phyloP scores from a whole-genome alignment of 2,329 filamentous ascomycete species.

The Trichoderma guizhouense region DNA sequence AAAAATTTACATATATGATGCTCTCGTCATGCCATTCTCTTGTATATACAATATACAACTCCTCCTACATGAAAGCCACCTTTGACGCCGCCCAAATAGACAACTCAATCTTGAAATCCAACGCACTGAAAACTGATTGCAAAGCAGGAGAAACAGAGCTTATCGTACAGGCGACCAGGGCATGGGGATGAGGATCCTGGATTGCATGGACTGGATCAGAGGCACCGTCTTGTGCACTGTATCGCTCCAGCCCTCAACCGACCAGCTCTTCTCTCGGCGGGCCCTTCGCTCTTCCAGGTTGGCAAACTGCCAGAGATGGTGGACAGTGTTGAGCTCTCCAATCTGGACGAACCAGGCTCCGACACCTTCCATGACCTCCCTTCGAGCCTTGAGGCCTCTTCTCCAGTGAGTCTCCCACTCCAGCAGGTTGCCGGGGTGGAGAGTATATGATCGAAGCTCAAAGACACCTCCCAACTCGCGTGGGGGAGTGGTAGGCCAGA shows the following conservation, averaged over 20 bases:
- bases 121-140: neutral
- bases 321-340: slow-evolving; percentile 93
- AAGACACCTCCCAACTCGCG: slow-evolving; percentile 89
- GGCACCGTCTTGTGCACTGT: slow-evolving; percentile 98
- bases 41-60: slow-evolving; percentile 20
- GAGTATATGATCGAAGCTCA: slow-evolving; percentile 92
- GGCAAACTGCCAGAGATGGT: slow-evolving; percentile 98
- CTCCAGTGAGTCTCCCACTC: slow-evolving; percentile 99
- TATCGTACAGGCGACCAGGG: slow-evolving; percentile 92
- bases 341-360: slow-evolving; percentile 99
- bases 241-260: slow-evolving; percentile 90
- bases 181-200: slow-evolving; percentile 87
- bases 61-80: slow-evolving; percentile 26
- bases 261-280: slow-evolving; percentile 91
- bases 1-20: neutral
- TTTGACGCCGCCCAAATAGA: slow-evolving; percentile 21
- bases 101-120: neutral
- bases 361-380: slow-evolving; percentile 97
- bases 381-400: slow-evolving; percentile 80
- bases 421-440: slow-evolving; percentile 90
- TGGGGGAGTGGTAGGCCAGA: slow-evolving; percentile 94
- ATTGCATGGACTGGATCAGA: slow-evolving; percentile 95
- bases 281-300: slow-evolving; percentile 91
- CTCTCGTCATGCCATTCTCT: slow-evolving; percentile 1
- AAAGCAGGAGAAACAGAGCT: slow-evolving; percentile 16